Conservation (phyloP, 2,329 filamentous ascomycete species). For the Lecanicillium sp. region DNA sequence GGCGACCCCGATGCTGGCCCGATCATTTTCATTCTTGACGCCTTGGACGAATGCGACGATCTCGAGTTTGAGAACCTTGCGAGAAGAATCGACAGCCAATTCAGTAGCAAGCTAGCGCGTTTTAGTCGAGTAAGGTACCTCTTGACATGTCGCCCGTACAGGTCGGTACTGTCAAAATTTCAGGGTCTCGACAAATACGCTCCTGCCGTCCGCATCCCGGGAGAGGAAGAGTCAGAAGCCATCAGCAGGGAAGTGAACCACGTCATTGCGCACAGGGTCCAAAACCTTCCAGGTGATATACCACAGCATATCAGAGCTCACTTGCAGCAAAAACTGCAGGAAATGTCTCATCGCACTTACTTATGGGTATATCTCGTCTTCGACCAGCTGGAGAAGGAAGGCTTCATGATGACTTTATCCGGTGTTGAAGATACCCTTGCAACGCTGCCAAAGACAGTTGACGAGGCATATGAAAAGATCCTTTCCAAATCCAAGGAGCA, state of each 20-base stretch:
- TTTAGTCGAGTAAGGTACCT: too few relatives aligned
- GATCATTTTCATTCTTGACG: too few relatives aligned
- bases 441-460: slow-evolving; percentile 19
- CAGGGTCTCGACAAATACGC: too few relatives aligned
- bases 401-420: slow-evolving; percentile 14
- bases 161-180: too few relatives aligned
- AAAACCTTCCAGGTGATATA: too few relatives aligned
- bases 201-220: too few relatives aligned
- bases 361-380: slow-evolving; percentile 30
- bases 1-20: too few relatives aligned
- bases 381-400: slow-evolving; percentile 16
- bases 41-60: too few relatives aligned
- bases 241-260: slow-evolving; percentile 27
- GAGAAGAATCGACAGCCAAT: too few relatives aligned
- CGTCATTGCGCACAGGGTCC: slow-evolving; percentile 22
- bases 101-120: too few relatives aligned
- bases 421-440: slow-evolving; percentile 13
- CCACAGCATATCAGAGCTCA: slow-evolving; percentile 13
- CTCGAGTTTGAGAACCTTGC: too few relatives aligned
- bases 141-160: too few relatives aligned
- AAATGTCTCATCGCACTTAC: slow-evolving; percentile 23
- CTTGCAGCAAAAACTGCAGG: slow-evolving; percentile 13
- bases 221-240: slow-evolving; percentile 25
- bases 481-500: slow-evolving; percentile 14
- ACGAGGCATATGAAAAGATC: slow-evolving; percentile 21